phyloP scores from a whole-genome alignment of 2,329 filamentous ascomycete genomes.

The Ophiocordyceps camponoti-floridani region DNA sequence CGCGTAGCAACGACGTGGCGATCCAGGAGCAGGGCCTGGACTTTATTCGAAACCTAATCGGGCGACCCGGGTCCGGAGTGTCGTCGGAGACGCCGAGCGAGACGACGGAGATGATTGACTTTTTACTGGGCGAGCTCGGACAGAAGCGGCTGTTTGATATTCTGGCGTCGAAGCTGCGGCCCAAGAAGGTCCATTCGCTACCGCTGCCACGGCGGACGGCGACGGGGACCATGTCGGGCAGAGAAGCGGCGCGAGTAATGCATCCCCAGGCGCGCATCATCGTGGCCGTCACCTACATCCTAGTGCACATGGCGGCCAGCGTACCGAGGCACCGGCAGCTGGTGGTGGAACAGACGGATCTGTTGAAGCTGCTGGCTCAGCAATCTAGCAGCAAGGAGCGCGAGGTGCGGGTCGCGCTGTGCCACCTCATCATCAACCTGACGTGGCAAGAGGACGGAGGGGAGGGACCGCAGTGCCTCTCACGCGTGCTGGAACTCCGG shows the following conservation, averaged over 20 bases:
- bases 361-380: slow-evolving; percentile 54
- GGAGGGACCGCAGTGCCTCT: slow-evolving; percentile 46
- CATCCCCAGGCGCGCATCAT: slow-evolving; percentile 53
- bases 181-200: slow-evolving; percentile 36
- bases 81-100: slow-evolving; percentile 29
- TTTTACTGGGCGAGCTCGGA: slow-evolving; percentile 59
- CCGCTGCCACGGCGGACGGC: slow-evolving; percentile 24
- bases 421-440: slow-evolving; percentile 74
- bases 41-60: slow-evolving; percentile 78
- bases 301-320: slow-evolving; percentile 79
- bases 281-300: slow-evolving; percentile 58
- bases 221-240: slow-evolving; percentile 4
- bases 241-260: slow-evolving; percentile 31
- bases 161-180: slow-evolving; percentile 57
- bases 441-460: slow-evolving; percentile 61
- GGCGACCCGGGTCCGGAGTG: slow-evolving; percentile 35
- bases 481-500: slow-evolving; percentile 51
- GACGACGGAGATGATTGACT: slow-evolving; percentile 63
- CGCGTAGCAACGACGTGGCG: slow-evolving; percentile 59
- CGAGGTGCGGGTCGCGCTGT: slow-evolving; percentile 60
- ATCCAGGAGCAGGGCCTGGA: slow-evolving; percentile 86
- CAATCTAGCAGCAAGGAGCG: slow-evolving; percentile 58
- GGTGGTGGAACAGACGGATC: slow-evolving; percentile 56
- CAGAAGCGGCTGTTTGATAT: slow-evolving; percentile 67
- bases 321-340: slow-evolving; percentile 60